These are phyloP conservation scores for Domatiomyces globalis DNA, from an alignment of 2,329 filamentous ascomycete genomes.

Conservation along the genomic window DNA sequence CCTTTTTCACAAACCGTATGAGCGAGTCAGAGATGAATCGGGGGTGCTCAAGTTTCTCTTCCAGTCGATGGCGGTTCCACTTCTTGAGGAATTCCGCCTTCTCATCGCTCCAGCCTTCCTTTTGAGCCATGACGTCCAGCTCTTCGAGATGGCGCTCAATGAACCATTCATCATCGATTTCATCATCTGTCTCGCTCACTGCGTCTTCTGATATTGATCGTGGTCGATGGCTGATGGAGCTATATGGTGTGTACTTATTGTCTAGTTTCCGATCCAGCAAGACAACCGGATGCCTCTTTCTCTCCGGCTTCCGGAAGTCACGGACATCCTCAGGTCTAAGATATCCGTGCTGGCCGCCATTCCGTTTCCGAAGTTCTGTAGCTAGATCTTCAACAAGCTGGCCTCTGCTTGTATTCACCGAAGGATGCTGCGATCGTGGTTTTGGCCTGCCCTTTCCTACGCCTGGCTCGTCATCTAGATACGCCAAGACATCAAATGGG, in stretches of 20 bases:
- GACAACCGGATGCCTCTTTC: constrained; percentile 10
- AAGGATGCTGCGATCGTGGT: background rate
- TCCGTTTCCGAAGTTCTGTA: background rate
- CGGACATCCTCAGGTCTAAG: constrained; percentile 8
- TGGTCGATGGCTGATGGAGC: constrained; percentile 14
- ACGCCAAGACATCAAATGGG: constrained; percentile 14
- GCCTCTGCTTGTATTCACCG: constrained; percentile 1
- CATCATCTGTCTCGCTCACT: constrained; percentile 17
- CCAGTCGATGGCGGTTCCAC: constrained; percentile 16
- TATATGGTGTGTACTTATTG: constrained; percentile 7
- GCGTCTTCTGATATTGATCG: constrained; percentile 13
- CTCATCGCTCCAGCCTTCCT: constrained; percentile 9
- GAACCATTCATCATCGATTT: constrained; percentile 16
- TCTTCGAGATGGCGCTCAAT: constrained; percentile 14
- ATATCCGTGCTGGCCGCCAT: constrained; percentile 2
- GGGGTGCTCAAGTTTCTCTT: constrained; percentile 15
- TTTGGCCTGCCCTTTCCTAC: background rate
- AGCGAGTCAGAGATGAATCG: constrained; percentile 15
- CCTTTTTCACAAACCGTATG: constrained; percentile 16
- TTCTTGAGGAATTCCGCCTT: constrained; percentile 11
- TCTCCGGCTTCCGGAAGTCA: constrained; percentile 9
- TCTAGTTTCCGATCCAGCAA: constrained; percentile 3
- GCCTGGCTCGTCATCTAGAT: constrained; percentile 10
- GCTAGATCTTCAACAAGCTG: constrained; percentile 1
- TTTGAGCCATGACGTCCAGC: constrained; percentile 9